Evolutionary conservation across 2,329 filamentous ascomycete genomes (phyloP).

Genomic region (Microdochium nivale): DNA sequence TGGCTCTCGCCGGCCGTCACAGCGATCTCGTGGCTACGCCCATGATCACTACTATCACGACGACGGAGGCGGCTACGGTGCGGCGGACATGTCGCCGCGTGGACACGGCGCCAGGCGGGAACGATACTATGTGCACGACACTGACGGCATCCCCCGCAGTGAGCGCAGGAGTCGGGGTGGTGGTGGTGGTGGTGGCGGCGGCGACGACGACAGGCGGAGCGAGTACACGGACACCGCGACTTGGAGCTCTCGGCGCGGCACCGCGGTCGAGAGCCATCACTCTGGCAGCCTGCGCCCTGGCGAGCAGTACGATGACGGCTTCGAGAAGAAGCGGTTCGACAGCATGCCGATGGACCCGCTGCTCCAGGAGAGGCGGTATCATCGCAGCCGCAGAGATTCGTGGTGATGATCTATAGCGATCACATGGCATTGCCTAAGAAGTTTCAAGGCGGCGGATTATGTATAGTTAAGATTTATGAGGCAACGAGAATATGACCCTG

Average conservation of each 20-base stretch:
- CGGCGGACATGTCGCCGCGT: too few relatives aligned
- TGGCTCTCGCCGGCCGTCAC: not conserved
- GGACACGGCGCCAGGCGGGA: not conserved
- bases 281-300: not conserved
- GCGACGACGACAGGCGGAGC: not conserved
- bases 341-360: not conserved
- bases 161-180: not conserved
- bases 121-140: not conserved
- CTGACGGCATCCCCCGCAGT: not conserved
- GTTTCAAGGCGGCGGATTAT: not conserved
- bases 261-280: not conserved
- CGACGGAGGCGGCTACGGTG: too few relatives aligned
- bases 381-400: not conserved
- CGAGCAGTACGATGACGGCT: not conserved
- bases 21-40: not conserved
- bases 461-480: not conserved
- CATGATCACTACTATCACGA: not conserved
- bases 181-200: not conserved
- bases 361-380: not conserved
- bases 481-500: slow-evolving; percentile 2
- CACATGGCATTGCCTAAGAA: too few relatives aligned
- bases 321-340: not conserved
- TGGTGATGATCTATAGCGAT: not conserved
- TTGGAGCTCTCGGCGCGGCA: not conserved
- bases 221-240: not conserved